phyloP scores from a whole-genome alignment of 2,329 filamentous ascomycete species.

The Amylocarpus encephaloides region DNA sequence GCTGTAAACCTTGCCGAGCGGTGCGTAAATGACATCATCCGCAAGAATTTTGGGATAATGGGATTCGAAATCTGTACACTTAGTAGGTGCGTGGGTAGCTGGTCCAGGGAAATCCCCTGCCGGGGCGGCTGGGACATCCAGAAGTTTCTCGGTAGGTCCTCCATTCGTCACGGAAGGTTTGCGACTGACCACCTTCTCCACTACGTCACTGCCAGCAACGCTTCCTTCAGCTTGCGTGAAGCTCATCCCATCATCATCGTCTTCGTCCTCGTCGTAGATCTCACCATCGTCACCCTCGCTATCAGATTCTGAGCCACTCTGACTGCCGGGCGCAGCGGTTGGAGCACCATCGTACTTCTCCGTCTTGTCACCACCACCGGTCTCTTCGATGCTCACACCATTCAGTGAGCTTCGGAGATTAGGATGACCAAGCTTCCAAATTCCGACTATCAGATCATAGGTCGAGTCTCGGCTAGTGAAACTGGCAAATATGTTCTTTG shows the following conservation, averaged over 20 bases:
- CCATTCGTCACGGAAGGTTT: conserved; percentile 61
- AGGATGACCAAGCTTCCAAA: conserved; percentile 96
- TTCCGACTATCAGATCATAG: conserved; percentile 94
- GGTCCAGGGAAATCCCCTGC: conserved; percentile 75
- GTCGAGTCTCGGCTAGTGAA: conserved; percentile 92
- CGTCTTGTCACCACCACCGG: conserved; percentile 79
- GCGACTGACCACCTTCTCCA: conserved; percentile 58
- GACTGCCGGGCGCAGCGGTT: conserved; percentile 30
- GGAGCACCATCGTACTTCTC: conserved; percentile 63
- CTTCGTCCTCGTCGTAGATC: conserved; percentile 72
- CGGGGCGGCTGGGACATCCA: conserved; percentile 38
- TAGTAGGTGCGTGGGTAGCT: conserved; percentile 72
- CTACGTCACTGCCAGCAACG: conserved; percentile 43
- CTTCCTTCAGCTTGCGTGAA: conserved; percentile 43
- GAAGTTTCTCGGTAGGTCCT: conserved; percentile 43
- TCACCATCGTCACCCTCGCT: conserved; percentile 59
- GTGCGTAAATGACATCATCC: conserved; percentile 80
- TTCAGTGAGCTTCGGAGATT: conserved; percentile 87
- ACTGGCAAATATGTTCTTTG: conserved; percentile 92
- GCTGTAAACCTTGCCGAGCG: conserved; percentile 85
- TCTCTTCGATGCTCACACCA: conserved; percentile 74
- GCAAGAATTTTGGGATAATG: conserved; percentile 83
- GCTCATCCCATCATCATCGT: conserved; percentile 60
- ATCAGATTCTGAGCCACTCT: conserved; percentile 50
- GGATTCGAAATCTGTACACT: conserved; percentile 69